These are phyloP conservation scores for Tolypocladium cylindrosporum DNA, from an alignment of 2,329 filamentous ascomycete species.

Conservation along the genomic window DNA sequence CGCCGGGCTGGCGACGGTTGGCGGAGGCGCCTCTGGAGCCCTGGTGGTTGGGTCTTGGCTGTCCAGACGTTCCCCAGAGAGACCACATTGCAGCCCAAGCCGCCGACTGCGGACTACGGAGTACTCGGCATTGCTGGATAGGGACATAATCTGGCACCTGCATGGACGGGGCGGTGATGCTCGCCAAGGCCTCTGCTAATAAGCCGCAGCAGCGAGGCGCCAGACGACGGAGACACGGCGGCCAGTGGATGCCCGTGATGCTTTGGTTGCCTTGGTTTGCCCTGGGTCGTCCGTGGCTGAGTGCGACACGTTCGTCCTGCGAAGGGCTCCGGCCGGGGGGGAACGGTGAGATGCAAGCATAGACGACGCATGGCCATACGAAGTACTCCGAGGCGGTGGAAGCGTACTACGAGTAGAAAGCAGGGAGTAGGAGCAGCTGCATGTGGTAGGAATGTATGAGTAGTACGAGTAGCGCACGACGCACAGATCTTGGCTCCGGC, in stretches of 20 bases:
- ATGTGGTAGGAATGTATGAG: background rate
- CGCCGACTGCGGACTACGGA: background rate
- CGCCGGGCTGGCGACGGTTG: background rate
- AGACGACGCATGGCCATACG: background rate
- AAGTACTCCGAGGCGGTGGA: background rate
- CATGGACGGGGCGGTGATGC: background rate
- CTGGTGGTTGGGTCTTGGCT: background rate
- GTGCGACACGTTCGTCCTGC: background rate
- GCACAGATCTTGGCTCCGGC: background rate
- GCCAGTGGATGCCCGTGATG: background rate
- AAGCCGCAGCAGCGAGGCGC: background rate
- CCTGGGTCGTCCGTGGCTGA: background rate
- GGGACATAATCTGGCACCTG: background rate
- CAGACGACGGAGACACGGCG: background rate
- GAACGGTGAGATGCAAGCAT: background rate
- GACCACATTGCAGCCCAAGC: background rate
- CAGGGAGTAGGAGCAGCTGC: background rate
- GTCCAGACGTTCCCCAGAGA: too few relatives aligned
- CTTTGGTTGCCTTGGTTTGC: background rate
- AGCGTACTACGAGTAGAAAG: background rate
- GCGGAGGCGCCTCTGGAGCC: background rate
- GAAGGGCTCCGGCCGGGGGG: background rate
- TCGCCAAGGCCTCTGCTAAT: background rate
- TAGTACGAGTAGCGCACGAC: background rate
- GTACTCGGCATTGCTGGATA: background rate